These are phyloP conservation scores for Rhizopus sp. DNA, from an alignment of 371 early-diverging fungal species.

Conservation along the genomic window DNA sequence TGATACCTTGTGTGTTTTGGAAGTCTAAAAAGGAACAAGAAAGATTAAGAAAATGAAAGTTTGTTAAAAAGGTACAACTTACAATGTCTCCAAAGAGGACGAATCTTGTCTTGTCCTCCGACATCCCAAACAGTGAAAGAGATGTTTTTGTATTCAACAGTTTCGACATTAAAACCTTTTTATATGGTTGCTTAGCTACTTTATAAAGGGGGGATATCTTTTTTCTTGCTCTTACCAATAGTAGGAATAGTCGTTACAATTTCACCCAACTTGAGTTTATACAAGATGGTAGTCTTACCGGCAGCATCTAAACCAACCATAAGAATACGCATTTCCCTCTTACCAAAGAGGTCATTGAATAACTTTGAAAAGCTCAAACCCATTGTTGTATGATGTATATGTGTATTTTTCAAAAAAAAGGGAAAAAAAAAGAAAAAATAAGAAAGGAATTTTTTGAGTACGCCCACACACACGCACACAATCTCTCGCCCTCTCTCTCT, in stretches of 20 bases:
- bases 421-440: background rate
- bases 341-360: constrained; percentile 61
- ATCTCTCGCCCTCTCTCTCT: no score
- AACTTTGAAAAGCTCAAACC: constrained; percentile 52
- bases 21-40: constrained; percentile 71
- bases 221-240: constrained; percentile 43
- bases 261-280: constrained; percentile 85
- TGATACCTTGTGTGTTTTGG: constrained; percentile 96
- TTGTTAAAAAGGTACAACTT: constrained; percentile 16
- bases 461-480: no score
- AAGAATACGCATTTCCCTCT: constrained; percentile 95
- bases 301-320: constrained; percentile 98
- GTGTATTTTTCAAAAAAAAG: background rate
- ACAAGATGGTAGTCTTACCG: constrained; percentile 99
- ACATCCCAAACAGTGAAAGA: constrained; percentile 97
- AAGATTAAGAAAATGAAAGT: background rate
- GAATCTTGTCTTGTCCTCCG: constrained; percentile 76
- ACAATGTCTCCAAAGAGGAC: constrained; percentile 58
- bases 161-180: constrained; percentile 90
- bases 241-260: constrained; percentile 97
- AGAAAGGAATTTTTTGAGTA: background rate
- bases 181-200: background rate
- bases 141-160: constrained; percentile 96
- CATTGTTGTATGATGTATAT: constrained; percentile 27
- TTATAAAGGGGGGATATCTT: constrained; percentile 1